A percentile compares a stretch with the other conserved stretches of the same genome.
phyloP scores from a whole-genome alignment of 1,284 basidiomycete species.

The Moesziomyces sp. region DNA sequence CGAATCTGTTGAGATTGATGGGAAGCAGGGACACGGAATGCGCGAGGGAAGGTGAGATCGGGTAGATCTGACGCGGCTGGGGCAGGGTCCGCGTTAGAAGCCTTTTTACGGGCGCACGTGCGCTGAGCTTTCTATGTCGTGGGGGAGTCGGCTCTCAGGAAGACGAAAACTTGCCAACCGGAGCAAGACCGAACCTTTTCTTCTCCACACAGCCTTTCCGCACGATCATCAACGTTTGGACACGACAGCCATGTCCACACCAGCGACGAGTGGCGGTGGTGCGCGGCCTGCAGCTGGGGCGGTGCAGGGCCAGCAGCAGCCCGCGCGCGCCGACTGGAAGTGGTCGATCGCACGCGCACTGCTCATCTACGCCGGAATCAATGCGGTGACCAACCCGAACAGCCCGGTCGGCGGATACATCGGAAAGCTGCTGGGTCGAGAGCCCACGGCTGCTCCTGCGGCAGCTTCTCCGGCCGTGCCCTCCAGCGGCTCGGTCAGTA shows the following conservation, averaged over 20 bases:
- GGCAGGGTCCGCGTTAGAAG: too few species aligned
- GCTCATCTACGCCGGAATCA: conserved; percentile 43
- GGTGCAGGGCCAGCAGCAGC: conserved; percentile 7
- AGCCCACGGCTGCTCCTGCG: neutral
- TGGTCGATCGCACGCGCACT: conserved; percentile 30
- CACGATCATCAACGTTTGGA: neutral
- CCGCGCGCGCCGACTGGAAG: conserved; percentile 34
- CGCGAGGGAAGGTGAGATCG: neutral
- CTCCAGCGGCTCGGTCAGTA: neutral
- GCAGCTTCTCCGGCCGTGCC: neutral
- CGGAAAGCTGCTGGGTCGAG: conserved; percentile 24
- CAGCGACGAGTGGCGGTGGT: neutral
- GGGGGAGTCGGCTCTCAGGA: too few species aligned
- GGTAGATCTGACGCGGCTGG: neutral
- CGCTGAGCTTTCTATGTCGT: too few species aligned
- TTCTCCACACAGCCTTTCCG: too few species aligned
- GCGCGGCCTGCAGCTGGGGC: neutral
- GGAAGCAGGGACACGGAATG: too few species aligned
- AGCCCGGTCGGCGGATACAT: conserved; percentile 31
- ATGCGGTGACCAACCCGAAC: conserved; percentile 37
- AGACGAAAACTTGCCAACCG: too few species aligned
- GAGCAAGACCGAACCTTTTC: too few species aligned
- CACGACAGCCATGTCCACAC: conserved; percentile 8
- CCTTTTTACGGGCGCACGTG: too few species aligned
- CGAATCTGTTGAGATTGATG: too few species aligned